Percentiles rank a stretch among this genome's conserved stretches.
phyloP scores from a whole-genome alignment of 257 asterid genomes.

The Fraxinus excelsior region DNA sequence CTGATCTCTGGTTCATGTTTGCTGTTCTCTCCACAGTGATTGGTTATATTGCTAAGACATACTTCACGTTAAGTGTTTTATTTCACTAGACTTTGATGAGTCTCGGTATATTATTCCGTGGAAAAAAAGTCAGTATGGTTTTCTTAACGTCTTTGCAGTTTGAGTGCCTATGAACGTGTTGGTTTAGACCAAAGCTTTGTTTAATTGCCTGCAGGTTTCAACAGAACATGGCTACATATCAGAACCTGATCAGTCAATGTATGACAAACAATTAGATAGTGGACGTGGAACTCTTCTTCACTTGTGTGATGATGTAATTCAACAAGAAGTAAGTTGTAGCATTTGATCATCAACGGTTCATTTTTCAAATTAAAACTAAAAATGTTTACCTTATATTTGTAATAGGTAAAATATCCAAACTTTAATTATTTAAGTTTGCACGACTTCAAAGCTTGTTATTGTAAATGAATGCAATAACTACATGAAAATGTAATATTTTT shows the following conservation, averaged over 20 bases:
- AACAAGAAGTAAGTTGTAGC: constrained; percentile 75
- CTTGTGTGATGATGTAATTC: constrained; percentile 98
- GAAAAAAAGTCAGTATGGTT: constrained; percentile 1
- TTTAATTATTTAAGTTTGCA: background rate
- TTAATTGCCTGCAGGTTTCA: constrained; percentile 67
- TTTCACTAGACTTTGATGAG: constrained; percentile 14
- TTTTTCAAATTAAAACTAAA: constrained; percentile 17
- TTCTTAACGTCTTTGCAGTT: constrained; percentile 15
- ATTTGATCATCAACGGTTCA: background rate
- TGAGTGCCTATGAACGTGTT: constrained; percentile 14
- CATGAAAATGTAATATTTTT: background rate
- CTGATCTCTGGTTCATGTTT: constrained; percentile 93
- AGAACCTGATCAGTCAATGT: constrained; percentile 92
- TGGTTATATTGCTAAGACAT: constrained; percentile 95
- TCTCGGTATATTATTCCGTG: constrained; percentile 1
- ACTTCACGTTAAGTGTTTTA: constrained; percentile 79
- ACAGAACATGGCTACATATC: constrained; percentile 89
- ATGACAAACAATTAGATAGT: constrained; percentile 96
- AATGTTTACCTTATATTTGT: background rate
- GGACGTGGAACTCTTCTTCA: constrained; percentile 99
- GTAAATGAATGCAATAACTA: background rate
- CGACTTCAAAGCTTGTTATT: background rate
- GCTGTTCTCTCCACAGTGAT: constrained; percentile 92
- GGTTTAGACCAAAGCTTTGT: constrained; percentile 6
- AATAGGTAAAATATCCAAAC: background rate